Evolutionary conservation across 352 stramenopile species (phyloP), one percentile per base, ranked within the genome.

Genomic region (Phytopythium vexans): DNA sequence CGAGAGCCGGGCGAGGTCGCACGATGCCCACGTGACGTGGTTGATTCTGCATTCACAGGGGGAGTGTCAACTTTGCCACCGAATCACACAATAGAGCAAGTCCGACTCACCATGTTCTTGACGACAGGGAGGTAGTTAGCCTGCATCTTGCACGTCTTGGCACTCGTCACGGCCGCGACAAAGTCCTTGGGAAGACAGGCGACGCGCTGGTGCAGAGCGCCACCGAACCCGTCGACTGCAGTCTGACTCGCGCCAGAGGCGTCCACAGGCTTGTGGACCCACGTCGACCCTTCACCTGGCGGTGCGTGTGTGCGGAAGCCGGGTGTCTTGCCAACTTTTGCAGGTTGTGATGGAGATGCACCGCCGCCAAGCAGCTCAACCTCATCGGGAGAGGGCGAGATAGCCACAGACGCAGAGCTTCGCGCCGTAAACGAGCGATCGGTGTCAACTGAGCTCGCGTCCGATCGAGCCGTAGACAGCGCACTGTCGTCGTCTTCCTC

Each of bases 21-120:
- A 97, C 86, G n/a, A 94, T 77, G 0, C 91, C 90, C 6, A 98
- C 86, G 41, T 82, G 86, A 8, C 70, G 74, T 5, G 86, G 86
- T 52, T 95, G 70, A 31, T 97, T 97, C 66, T 84, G 42, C n/a
- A 45, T 15, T 15, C n/a, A 31, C 12, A 50, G 1, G 9, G 4
- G 32, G 6, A 42, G 4, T 44, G 9, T n/a, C 38, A 14, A 10
- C 40, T 12, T 3, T 44, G 3, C 34, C 10, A 8, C 15, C 36
- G 12, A 43, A n/a, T 1, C 8, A 38, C 12, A 42, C 12, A 14
- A 40, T 16, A 21, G 8, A 10, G 16, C 11, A 27, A 27, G 1
- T 47, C 44, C 44, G 4, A 46, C 39, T 10, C 49, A 85, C 76
- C 64, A 77, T 86, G 55, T 92, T 90, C 54, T 81, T 88, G 55